A percentile compares a stretch with the other conserved stretches of the same genome.
Conservation (phyloP, 306 rosid genomes). For the Lathyrus tuberosus region DNA sequence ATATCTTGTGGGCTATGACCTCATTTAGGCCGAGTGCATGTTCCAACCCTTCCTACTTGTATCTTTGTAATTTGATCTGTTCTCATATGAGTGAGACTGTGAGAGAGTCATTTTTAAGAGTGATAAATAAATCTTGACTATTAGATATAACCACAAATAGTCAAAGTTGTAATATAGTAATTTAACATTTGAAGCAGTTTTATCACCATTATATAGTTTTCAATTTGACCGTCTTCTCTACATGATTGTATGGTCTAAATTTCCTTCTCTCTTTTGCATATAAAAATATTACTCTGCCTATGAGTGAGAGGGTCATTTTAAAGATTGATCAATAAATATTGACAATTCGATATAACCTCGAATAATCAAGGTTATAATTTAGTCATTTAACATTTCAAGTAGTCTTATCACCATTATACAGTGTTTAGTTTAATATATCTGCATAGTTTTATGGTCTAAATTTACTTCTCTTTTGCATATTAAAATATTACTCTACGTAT, state of each 20-base stretch:
- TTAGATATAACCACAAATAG: neutral
- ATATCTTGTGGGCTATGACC: neutral
- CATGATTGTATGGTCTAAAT: slow-evolving; percentile 4
- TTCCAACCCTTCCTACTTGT: neutral
- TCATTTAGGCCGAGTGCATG: neutral
- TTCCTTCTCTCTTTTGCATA: neutral
- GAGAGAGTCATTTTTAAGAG: neutral
- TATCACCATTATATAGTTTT: no score
- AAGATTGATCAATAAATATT: neutral
- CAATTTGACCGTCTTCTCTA: neutral
- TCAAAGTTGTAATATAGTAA: neutral
- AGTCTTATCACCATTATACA: neutral
- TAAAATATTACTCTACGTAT: neutral
- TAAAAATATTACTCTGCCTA: neutral
- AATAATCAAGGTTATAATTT: neutral
- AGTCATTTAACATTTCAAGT: neutral
- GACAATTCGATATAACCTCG: neutral
- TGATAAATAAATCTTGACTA: neutral
- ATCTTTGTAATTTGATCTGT: neutral
- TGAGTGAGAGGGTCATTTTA: slow-evolving; percentile 6
- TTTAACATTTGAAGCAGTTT: no score
- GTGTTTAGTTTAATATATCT: neutral
- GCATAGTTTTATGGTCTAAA: neutral
- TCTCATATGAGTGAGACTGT: neutral
- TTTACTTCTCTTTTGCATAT: neutral